Evolutionary conservation across 768 basidiomycete genomes (phyloP), one percentile per base, ranked within the genome.

Genomic region (Sistotremastrum suecicum): DNA sequence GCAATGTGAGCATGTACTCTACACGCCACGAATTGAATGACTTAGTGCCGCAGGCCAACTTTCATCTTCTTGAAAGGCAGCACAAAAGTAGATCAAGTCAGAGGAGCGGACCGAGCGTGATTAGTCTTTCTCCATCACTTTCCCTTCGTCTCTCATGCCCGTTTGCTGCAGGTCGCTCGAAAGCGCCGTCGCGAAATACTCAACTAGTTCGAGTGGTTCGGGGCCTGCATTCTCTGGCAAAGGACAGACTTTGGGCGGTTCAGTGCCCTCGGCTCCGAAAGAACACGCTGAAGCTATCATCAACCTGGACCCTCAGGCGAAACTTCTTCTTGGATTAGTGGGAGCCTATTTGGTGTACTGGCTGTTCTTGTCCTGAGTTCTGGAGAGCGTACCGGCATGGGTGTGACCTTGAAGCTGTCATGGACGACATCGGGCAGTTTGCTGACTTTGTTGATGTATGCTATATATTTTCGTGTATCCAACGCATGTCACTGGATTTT

Each of bases 11-110:
- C 20, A 20, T 20, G 20, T 55, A 9, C 30, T 28, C 5, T 34
- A 31, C 46, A 51, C 8, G 33, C 35, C 20, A n/a, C 9, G 31
- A 11, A 28, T 9, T 6, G 42, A 36, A 34, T 38, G 12, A 34
- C 7, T 28, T 6, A 47, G 29, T 48, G 31, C 7, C 30, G 8
- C 45, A 87, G 85, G 87, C 87, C 87, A 2, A 87, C 87, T 0
- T 89, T 89, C 51, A 57, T 89, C 34, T 86, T 90, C 58, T 54
- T 89, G 48, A 78, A 74, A 54, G 83, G 82, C 12, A 65, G 59
- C 36, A 66, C 66, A 2, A 76, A 84, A 56, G 71, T 88, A 20
- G 81, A 83, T 54, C 70, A 70, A 63, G 76, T 90, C 30, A 72
- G 69, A 44, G 87, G 87, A 4, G 85, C 85, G 8, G 66, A 89